Percentiles rank a stretch among this genome's conserved stretches.
Conservation (phyloP, 192 early-diverging fungal species). For the Linnemannia elongata region DNA sequence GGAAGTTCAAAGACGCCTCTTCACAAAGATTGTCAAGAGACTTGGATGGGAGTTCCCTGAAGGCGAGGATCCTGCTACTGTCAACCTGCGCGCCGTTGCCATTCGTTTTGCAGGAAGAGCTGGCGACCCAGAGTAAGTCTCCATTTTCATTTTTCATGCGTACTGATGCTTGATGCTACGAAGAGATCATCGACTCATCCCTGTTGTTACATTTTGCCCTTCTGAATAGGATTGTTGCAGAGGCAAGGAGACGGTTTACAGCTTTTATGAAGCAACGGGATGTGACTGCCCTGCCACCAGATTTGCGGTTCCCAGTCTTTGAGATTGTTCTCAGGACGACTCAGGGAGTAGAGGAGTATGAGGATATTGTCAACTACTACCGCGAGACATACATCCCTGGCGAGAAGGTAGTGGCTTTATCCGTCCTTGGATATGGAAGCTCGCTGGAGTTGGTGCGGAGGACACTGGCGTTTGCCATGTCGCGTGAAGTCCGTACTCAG, state of each 20-base stretch:
- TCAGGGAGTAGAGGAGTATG: constrained; percentile 56
- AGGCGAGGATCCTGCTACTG: constrained; percentile 69
- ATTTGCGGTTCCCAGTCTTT: constrained; percentile 74
- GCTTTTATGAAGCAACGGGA: constrained; percentile 69
- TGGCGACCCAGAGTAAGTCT: constrained; percentile 68
- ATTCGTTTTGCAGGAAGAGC: constrained; percentile 74
- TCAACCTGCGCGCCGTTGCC: constrained; percentile 74
- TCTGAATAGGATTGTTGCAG: constrained; percentile 70
- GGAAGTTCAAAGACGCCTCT: constrained; percentile 69
- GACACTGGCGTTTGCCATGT: constrained; percentile 68
- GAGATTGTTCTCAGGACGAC: constrained; percentile 71
- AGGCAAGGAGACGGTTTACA: constrained; percentile 79
- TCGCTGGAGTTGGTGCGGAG: constrained; percentile 63
- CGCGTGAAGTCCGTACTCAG: constrained; percentile 71
- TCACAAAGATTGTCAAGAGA: constrained; percentile 63
- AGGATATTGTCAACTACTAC: constrained; percentile 61
- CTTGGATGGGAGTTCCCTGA: constrained; percentile 70
- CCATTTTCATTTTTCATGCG: constrained; percentile 17
- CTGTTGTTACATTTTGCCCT: not conserved
- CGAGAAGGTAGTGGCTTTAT: constrained; percentile 71
- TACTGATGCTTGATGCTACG: too few relatives aligned
- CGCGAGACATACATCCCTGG: constrained; percentile 66
- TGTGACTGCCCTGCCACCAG: constrained; percentile 68
- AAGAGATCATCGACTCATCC: constrained; percentile 6
- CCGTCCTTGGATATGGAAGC: constrained; percentile 66